Evolutionary conservation across 2,329 filamentous ascomycete species (phyloP).

Genomic region (Trichothecium sympodiale): DNA sequence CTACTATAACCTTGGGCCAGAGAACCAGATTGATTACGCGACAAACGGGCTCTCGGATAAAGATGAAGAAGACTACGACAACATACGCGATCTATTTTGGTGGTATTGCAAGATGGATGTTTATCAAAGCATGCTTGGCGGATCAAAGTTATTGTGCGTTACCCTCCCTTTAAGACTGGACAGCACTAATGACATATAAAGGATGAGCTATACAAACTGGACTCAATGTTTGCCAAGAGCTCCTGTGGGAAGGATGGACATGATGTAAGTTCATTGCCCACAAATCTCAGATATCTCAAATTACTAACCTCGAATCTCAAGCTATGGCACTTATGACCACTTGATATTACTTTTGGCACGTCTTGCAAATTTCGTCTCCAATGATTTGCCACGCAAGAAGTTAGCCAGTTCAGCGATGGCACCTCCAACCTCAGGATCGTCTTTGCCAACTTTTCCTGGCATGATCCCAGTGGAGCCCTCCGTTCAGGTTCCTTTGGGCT

Average conservation of each 20-base stretch:
- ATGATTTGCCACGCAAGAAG: conserved; percentile 69
- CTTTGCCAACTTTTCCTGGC: conserved; percentile 38
- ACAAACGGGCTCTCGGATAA: conserved; percentile 27
- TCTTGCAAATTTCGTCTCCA: conserved; percentile 65
- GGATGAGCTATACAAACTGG: conserved; percentile 72
- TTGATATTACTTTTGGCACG: conserved; percentile 72
- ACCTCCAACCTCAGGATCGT: conserved; percentile 16
- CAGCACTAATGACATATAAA: conserved; percentile 24
- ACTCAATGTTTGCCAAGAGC: conserved; percentile 80
- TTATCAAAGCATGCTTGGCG: conserved; percentile 82
- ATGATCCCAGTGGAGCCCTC: conserved; percentile 42
- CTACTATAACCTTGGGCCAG: conserved; percentile 23
- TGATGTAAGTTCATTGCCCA: conserved; percentile 42
- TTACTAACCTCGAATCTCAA: conserved; percentile 13
- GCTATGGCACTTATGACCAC: conserved; percentile 85
- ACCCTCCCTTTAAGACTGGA: not conserved
- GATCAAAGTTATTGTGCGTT: conserved; percentile 73
- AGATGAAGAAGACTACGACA: conserved; percentile 72
- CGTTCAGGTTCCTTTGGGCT: conserved; percentile 41
- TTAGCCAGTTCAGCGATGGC: conserved; percentile 35
- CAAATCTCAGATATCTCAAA: conserved; percentile 13
- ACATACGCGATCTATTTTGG: conserved; percentile 82
- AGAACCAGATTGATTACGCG: conserved; percentile 14
- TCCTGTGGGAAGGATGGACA: conserved; percentile 64
- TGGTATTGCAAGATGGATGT: conserved; percentile 94